Percentiles rank a stretch among this genome's conserved stretches.
phyloP scores from a whole-genome alignment of 306 rosid genomes.

The Begonia peltatifolia region DNA sequence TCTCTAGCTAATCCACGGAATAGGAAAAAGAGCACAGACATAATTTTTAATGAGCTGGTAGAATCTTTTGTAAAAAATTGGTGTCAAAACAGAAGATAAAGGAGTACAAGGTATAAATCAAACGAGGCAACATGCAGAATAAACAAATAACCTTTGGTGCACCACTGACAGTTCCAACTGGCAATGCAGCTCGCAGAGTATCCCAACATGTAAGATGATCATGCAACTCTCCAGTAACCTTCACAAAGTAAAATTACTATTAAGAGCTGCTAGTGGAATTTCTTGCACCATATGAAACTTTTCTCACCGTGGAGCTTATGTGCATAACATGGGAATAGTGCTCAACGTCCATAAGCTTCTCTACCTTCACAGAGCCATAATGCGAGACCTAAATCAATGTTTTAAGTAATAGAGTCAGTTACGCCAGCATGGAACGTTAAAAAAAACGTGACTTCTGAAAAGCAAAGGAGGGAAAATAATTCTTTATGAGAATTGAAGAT shows the following conservation, averaged over 20 bases:
- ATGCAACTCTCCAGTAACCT: conserved; percentile 66
- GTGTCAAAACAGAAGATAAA: too few species aligned
- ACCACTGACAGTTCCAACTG: conserved; percentile 80
- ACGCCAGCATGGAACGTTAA: neutral
- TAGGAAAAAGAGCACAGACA: too few species aligned
- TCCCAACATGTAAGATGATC: conserved; percentile 70
- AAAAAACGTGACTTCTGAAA: neutral
- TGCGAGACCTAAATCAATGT: conserved; percentile 43
- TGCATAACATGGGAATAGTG: conserved; percentile 91
- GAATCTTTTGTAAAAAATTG: too few species aligned
- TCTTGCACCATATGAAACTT: neutral
- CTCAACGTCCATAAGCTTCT: conserved; percentile 61
- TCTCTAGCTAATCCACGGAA: too few species aligned
- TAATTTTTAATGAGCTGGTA: too few species aligned
- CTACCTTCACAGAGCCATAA: conserved; percentile 65
- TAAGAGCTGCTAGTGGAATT: neutral
- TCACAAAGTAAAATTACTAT: conserved; percentile 7
- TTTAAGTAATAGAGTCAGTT: conserved; percentile 3
- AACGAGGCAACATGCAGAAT: neutral
- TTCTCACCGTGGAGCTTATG: conserved; percentile 80
- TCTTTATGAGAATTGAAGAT: neutral
- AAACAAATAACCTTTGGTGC: conserved; percentile 63
- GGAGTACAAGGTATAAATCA: neutral
- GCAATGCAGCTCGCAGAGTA: conserved; percentile 61
- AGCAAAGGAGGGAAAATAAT: neutral